These are phyloP conservation scores for Corymbia citriodora DNA, from an alignment of 441 rosid species.

Conservation along the genomic window DNA sequence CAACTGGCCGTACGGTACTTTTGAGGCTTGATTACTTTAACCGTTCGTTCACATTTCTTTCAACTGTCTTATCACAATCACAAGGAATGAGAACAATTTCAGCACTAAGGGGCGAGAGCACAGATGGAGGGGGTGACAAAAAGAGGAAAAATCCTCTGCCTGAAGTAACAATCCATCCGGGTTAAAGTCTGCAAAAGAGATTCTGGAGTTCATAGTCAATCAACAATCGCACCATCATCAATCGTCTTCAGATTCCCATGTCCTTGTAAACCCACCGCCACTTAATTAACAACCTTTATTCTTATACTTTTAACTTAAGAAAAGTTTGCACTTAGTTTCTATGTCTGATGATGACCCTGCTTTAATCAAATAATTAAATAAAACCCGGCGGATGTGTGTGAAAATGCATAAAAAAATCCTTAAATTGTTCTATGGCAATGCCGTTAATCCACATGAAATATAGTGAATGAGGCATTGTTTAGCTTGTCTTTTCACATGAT, in stretches of 20 bases:
- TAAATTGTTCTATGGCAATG: not conserved
- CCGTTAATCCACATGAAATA: not conserved
- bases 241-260: not conserved
- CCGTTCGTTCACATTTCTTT: not conserved
- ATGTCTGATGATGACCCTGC: not conserved
- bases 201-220: not conserved
- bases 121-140: not conserved
- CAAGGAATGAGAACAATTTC: not conserved
- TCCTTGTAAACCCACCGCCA: not conserved
- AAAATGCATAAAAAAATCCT: not conserved
- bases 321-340: not conserved
- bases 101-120: not conserved
- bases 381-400: not conserved
- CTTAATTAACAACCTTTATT: not conserved
- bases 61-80: not conserved
- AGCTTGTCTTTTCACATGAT: not conserved
- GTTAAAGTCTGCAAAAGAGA: not conserved
- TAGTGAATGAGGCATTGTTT: not conserved
- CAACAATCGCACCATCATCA: not conserved
- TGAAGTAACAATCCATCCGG: not conserved
- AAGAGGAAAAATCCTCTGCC: not conserved
- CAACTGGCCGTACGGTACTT: not conserved
- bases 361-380: not conserved
- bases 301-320: not conserved
- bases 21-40: not conserved